Evolutionary conservation across 2,329 filamentous ascomycete species (phyloP).

Genomic region (Botrytis pseudocinerea): DNA sequence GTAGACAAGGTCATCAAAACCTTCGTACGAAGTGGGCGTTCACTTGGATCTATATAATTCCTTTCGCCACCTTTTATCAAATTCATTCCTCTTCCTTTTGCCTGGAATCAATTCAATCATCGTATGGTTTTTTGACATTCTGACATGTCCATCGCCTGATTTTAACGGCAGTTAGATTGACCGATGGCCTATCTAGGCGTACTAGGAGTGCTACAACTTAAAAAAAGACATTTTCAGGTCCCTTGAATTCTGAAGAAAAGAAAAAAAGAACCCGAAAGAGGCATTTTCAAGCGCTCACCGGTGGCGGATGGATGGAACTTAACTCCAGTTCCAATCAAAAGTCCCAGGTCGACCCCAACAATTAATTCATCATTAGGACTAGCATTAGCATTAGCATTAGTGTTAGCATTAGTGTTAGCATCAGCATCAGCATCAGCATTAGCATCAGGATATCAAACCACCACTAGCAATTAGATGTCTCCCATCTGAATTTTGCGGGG

Average conservation of each 20-base stretch:
- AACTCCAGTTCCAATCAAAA: neutral
- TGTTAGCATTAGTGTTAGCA: too few relatives aligned
- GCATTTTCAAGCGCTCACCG: neutral
- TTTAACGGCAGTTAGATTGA: slow-evolving; percentile 8
- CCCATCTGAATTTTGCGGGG: neutral
- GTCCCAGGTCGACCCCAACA: neutral
- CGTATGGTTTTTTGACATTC: slow-evolving; percentile 23
- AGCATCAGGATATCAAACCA: neutral
- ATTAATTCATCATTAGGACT: neutral
- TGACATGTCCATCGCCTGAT: slow-evolving; percentile 22
- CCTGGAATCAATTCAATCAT: slow-evolving; percentile 15
- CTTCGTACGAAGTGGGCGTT: neutral
- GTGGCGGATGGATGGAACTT: neutral
- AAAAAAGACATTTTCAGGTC: neutral
- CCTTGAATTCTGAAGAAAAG: neutral
- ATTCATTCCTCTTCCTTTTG: neutral
- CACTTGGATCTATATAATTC: neutral
- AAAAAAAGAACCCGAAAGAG: neutral
- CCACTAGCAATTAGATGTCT: neutral
- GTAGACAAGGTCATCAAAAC: neutral
- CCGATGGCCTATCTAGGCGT: slow-evolving; percentile 1
- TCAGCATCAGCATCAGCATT: too few relatives aligned
- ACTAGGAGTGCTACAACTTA: neutral
- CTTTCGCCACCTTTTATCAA: neutral
- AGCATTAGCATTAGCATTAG: neutral